Evolutionary conservation across 176 grass and related monocot species (phyloP).

Genomic region (Melocanna baccifera): DNA sequence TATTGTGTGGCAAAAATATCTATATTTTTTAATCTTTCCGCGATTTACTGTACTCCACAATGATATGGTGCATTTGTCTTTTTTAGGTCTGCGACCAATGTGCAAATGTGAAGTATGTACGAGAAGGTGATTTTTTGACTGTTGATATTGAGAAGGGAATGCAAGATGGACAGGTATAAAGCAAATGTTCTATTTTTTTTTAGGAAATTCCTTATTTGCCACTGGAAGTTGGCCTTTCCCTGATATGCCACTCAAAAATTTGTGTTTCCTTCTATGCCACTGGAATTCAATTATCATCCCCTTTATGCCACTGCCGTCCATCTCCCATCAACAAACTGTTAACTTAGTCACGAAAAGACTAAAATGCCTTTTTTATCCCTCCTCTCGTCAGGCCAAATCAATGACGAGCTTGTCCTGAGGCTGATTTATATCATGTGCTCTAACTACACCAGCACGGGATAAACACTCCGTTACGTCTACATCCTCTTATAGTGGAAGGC

Average conservation of each 20-base stretch:
- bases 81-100: slow-evolving; percentile 91
- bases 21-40: not conserved
- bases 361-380: no score
- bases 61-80: not conserved
- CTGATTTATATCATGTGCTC: slow-evolving; percentile 89
- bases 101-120: slow-evolving; percentile 91
- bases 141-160: slow-evolving; percentile 99
- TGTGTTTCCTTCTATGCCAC: no score
- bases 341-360: no score
- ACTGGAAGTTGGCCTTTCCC: no score
- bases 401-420: slow-evolving; percentile 63
- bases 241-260: no score
- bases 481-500: slow-evolving; percentile 74
- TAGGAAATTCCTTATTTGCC: no score
- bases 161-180: slow-evolving; percentile 94
- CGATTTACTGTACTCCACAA: not conserved
- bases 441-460: slow-evolving; percentile 67
- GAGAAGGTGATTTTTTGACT: slow-evolving; percentile 89
- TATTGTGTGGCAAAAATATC: not conserved
- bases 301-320: no score
- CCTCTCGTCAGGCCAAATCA: no score
- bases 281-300: no score
- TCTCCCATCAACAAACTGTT: no score
- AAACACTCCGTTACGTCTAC: slow-evolving; percentile 75
- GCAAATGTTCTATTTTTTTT: not conserved